A percentile compares a stretch with the other conserved stretches of the same genome.
Conservation (phyloP, 371 early-diverging fungal species). For the Nematocida ausubeli region DNA sequence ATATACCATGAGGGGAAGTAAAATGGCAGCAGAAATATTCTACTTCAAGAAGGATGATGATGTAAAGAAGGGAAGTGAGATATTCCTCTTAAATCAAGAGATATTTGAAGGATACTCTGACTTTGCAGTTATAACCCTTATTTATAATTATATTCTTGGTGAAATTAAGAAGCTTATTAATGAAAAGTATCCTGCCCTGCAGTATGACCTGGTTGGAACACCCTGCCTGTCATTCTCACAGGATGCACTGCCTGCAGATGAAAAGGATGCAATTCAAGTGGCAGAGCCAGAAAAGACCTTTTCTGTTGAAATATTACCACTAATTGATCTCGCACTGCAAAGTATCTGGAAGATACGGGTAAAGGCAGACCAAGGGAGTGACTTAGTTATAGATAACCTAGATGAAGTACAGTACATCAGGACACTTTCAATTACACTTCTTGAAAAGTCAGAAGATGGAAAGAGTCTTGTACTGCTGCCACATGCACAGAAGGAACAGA, state of each 20-base stretch:
- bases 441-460: background rate
- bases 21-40: slow-evolving; percentile 8
- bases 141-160: background rate
- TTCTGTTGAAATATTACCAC: background rate
- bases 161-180: background rate
- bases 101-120: slow-evolving; percentile 4
- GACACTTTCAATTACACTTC: background rate
- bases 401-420: background rate
- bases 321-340: background rate
- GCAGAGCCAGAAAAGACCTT: background rate
- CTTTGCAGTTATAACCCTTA: background rate
- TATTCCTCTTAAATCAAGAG: background rate
- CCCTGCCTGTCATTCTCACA: background rate
- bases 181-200: background rate
- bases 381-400: background rate
- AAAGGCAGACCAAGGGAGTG: background rate
- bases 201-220: background rate
- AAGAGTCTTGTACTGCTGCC: background rate
- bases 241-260: background rate
- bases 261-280: background rate
- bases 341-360: background rate
- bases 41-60: background rate
- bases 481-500: background rate
- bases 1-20: slow-evolving; percentile 25
- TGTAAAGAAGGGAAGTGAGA: background rate